Evolutionary conservation across 345 rosid genomes (phyloP).

Genomic region (Citrus reticulata): DNA sequence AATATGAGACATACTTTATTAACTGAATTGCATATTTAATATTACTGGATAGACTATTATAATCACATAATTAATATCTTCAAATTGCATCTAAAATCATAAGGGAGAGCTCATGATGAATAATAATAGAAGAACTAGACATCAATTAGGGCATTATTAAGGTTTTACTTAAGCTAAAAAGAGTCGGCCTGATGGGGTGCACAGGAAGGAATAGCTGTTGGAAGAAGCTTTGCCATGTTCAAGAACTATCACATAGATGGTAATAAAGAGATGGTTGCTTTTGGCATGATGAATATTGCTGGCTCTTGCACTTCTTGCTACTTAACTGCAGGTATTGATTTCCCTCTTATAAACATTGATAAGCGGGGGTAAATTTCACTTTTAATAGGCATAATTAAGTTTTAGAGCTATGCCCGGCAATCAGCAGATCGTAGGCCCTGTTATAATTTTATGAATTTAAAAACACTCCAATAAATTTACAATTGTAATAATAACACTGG

Average conservation of each 20-base stretch:
- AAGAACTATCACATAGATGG: constrained; percentile 92
- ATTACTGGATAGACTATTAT: neutral
- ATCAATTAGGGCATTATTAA: neutral
- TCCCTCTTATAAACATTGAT: no score
- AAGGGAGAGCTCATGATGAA: neutral
- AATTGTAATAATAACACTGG: no score
- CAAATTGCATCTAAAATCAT: neutral
- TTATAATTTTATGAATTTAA: no score
- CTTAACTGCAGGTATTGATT: constrained; percentile 61
- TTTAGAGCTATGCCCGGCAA: neutral
- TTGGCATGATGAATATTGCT: constrained; percentile 88
- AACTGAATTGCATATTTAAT: neutral
- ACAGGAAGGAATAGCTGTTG: constrained; percentile 97
- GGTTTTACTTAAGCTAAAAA: neutral
- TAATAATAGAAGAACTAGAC: neutral
- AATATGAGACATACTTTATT: no score
- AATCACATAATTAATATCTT: neutral
- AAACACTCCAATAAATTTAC: no score
- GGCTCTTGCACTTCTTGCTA: constrained; percentile 96
- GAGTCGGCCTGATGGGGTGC: neutral
- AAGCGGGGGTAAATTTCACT: no score
- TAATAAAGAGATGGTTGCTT: constrained; percentile 95
- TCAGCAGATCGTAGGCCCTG: neutral
- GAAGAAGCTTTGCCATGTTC: constrained; percentile 89
- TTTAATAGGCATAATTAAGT: no score